Conservation (phyloP, 768 basidiomycete genomes). For the Asterophora lycoperdoides region DNA sequence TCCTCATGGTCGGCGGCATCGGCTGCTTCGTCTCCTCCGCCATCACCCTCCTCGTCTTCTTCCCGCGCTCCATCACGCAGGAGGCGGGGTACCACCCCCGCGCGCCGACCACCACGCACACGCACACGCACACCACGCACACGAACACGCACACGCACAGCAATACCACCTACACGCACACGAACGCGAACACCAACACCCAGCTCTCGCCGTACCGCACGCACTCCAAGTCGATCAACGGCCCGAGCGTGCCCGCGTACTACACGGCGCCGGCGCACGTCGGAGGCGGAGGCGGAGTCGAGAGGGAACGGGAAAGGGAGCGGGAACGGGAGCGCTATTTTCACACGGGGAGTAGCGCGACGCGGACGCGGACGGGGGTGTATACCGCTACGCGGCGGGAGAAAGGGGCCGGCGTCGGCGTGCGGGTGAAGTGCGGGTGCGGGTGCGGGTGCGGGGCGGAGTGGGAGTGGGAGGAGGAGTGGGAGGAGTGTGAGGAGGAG, state of each 20-base stretch:
- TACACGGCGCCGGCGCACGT: too few relatives aligned
- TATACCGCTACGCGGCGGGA: too few relatives aligned
- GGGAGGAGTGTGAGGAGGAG: too few relatives aligned
- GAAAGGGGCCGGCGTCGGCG: neutral
- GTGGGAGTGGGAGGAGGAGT: neutral
- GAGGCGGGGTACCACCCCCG: constrained; percentile 61
- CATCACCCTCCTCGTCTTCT: constrained; percentile 79
- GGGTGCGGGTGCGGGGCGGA: neutral
- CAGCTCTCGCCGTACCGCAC: too few relatives aligned
- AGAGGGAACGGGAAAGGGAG: neutral
- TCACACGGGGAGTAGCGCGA: neutral
- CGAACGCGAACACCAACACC: neutral
- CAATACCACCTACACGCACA: neutral
- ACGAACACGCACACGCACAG: constrained; percentile 21
- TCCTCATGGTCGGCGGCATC: constrained; percentile 66
- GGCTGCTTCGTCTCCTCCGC: constrained; percentile 78
- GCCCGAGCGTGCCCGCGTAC: too few relatives aligned
- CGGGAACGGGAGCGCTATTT: neutral
- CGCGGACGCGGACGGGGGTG: constrained; percentile 13
- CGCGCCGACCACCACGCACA: constrained; percentile 18
- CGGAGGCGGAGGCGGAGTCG: too few relatives aligned
- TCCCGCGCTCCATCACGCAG: constrained; percentile 66
- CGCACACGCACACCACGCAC: constrained; percentile 25
- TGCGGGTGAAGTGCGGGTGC: neutral
- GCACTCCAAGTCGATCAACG: too few relatives aligned